Percentiles rank a stretch among this genome's conserved stretches.
Evolutionary conservation across 345 rosid genomes (phyloP).

Genomic region (Sonneratia caseolaris): DNA sequence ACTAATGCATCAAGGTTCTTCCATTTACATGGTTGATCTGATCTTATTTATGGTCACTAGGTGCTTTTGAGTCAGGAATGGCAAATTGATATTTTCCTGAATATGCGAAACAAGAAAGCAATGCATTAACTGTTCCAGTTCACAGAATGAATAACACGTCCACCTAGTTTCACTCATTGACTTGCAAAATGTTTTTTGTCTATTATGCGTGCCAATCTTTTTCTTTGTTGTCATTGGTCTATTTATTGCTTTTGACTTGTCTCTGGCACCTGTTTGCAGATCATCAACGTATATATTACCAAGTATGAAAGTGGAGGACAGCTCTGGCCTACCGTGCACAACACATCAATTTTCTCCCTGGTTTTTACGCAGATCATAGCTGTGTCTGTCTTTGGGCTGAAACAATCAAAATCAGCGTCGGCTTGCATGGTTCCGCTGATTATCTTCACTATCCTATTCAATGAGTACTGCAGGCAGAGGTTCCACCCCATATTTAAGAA

Average conservation of each 20-base stretch:
- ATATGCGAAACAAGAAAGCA: neutral
- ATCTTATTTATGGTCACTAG: neutral
- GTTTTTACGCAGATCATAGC: conserved; percentile 79
- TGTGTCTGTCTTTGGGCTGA: conserved; percentile 73
- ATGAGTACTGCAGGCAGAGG: conserved; percentile 71
- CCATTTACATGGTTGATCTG: neutral
- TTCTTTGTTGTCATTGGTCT: neutral
- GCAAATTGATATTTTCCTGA: neutral
- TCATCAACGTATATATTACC: conserved; percentile 59
- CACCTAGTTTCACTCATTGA: neutral
- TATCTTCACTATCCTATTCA: conserved; percentile 64
- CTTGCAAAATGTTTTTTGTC: neutral
- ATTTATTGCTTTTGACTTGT: neutral
- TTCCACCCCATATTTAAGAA: conserved; percentile 56
- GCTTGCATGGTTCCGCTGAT: conserved; percentile 71
- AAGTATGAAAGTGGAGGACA: conserved; percentile 80
- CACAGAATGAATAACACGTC: neutral
- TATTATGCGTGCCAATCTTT: neutral
- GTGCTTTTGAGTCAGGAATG: neutral
- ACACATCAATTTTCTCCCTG: conserved; percentile 74
- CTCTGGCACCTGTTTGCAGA: conserved; percentile 28
- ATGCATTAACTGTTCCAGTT: neutral
- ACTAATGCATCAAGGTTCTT: neutral
- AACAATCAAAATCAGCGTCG: conserved; percentile 55
- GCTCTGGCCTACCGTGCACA: conserved; percentile 82